Percentiles rank a stretch among this genome's conserved stretches.
These are phyloP conservation scores for Epichloe aotearoae DNA, from an alignment of 2,329 filamentous ascomycete genomes.

Conservation along the genomic window DNA sequence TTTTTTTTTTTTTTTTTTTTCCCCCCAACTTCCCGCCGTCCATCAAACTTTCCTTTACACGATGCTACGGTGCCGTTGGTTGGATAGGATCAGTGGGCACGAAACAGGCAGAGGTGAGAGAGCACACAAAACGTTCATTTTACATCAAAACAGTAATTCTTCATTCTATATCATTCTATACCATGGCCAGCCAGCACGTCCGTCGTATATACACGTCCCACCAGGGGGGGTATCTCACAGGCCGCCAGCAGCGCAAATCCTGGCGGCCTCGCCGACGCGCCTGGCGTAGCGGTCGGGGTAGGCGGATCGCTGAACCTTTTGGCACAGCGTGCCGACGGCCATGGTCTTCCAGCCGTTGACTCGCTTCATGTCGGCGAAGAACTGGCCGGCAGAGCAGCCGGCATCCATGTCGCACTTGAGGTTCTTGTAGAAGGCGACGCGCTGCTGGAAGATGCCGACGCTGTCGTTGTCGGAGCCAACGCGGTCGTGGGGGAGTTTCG, in stretches of 20 bases:
- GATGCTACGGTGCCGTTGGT: neutral
- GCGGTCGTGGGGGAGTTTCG: conserved; percentile 9
- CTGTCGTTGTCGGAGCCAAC: conserved; percentile 12
- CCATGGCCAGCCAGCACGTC: too few relatives aligned
- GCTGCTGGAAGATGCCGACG: conserved; percentile 14
- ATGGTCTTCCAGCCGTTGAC: conserved; percentile 12
- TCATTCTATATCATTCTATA: too few relatives aligned
- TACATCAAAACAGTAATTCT: too few relatives aligned
- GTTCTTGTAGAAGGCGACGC: conserved; percentile 11
- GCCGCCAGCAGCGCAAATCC: conserved; percentile 10
- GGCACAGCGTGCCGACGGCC: conserved; percentile 11
- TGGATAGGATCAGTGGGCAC: neutral
- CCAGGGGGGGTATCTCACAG: neutral
- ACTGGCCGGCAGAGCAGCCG: conserved; percentile 11
- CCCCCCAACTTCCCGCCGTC: too few relatives aligned
- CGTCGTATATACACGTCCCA: too few relatives aligned
- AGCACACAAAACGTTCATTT: neutral
- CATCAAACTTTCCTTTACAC: too few relatives aligned
- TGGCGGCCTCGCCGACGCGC: conserved; percentile 8
- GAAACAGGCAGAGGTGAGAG: neutral
- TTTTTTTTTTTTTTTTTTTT: too few relatives aligned
- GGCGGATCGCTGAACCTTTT: conserved; percentile 12
- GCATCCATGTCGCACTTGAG: conserved; percentile 11
- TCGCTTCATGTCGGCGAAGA: conserved; percentile 10
- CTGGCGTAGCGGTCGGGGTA: conserved; percentile 9